Evolutionary conservation across 2,329 filamentous ascomycete genomes (phyloP).

Genomic region (Curvularia eragrostidis): DNA sequence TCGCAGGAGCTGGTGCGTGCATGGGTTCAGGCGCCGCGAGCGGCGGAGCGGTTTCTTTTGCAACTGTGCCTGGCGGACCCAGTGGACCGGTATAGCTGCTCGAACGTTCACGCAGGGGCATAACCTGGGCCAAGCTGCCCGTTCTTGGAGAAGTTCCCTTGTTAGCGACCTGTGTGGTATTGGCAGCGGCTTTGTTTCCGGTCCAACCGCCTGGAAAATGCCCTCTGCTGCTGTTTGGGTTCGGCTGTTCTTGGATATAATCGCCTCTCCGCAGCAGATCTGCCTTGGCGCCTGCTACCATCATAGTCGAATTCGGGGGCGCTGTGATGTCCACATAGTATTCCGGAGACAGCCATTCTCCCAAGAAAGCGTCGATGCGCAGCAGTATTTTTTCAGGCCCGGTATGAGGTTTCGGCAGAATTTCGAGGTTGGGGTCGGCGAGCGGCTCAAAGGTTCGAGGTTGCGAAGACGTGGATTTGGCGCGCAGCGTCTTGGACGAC

Average conservation of each 20-base stretch:
- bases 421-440: slow-evolving; percentile 48
- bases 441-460: slow-evolving; percentile 41
- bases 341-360: slow-evolving; percentile 92
- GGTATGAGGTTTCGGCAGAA: slow-evolving; percentile 41
- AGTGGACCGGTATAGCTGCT: slow-evolving; percentile 49
- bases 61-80: slow-evolving; percentile 32
- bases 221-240: slow-evolving; percentile 51
- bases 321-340: slow-evolving; percentile 94
- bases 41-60: slow-evolving; percentile 33
- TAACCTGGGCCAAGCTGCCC: slow-evolving; percentile 49
- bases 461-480: slow-evolving; percentile 29
- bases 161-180: slow-evolving; percentile 25
- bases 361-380: slow-evolving; percentile 88
- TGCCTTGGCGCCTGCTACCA: slow-evolving; percentile 88
- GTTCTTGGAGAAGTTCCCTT: slow-evolving; percentile 35
- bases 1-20: slow-evolving; percentile 24
- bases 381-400: slow-evolving; percentile 56
- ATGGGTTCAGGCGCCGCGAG: slow-evolving; percentile 14
- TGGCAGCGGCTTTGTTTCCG: slow-evolving; percentile 41
- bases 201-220: slow-evolving; percentile 65
- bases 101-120: slow-evolving; percentile 55
- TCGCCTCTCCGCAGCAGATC: slow-evolving; percentile 81
- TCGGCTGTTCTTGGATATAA: slow-evolving; percentile 56
- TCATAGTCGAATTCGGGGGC: slow-evolving; percentile 82
- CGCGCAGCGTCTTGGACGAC: slow-evolving; percentile 23